Base-by-base conservation (phyloP, 768 basidiomycete genomes). In the Termitomyces sp. region DNA sequence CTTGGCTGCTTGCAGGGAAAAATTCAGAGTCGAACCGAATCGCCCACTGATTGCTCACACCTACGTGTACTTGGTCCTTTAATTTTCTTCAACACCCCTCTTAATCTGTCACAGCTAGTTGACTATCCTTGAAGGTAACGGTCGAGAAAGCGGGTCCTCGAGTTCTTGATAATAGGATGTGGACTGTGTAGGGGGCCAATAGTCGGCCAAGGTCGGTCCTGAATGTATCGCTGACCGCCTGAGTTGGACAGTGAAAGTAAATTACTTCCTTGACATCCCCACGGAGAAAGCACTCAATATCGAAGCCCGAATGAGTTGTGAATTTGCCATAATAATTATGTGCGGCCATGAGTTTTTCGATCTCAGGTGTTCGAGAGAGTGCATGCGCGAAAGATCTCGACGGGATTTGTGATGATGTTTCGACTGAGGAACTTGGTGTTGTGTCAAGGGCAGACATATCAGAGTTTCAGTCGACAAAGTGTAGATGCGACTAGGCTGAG, bases 231-330 rank as follows among this genome's bases (percentile, higher is more conserved):
- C 42, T 57, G 35, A 57, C 34, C 23, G 41, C 14, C 32, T 37
- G 43, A 30, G 50, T 32, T 27, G 56, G 42, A 50, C 40, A 57
- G 50, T 51, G 56, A 25, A 57, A 30, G n/a, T 57, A 52, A 4
- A 57, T 52, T 37, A 57, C 27, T 45, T 57, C 49, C 12, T 57
- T 52, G 25, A 52, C 34, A 43, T 44, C 56, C 14, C 56, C 56
- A 25, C n/a, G 37, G 11, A 51, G 49, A 30, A 51, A 57, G 17
- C 34, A 28, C 10, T 51, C 49, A 7, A 46, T 34, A 40, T 57
- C 56, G 19, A 52, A 57, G n/a, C 56, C 56, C 16, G 56, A 57
- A 43, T 57, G 56, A 40, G 56, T 57, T 3, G 48, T n/a, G n/a
- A 57, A 57, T 32, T 44, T 51, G 27, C 56, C 56, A n/a, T 52